phyloP scores from a whole-genome alignment of 2,329 filamentous ascomycete species.

The Colletotrichum noveboracense region DNA sequence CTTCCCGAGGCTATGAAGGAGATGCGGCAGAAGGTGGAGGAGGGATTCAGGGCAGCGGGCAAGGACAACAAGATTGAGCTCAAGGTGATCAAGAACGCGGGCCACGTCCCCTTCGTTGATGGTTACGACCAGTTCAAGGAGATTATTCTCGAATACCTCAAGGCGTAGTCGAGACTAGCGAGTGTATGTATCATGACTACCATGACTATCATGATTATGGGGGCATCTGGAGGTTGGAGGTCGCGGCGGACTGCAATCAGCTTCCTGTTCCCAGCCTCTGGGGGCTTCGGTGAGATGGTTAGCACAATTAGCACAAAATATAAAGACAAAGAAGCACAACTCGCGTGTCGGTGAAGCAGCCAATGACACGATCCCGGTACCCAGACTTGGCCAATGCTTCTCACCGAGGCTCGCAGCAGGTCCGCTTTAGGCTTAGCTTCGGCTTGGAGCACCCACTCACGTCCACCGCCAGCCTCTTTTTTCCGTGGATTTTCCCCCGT shows the following conservation, averaged over 20 bases:
- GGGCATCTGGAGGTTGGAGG: background rate
- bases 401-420: background rate
- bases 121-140: slow-evolving; percentile 35
- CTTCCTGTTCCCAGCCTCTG: slow-evolving; percentile 3
- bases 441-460: background rate
- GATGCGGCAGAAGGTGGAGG: slow-evolving; percentile 39
- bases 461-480: slow-evolving; percentile 12
- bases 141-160: slow-evolving; percentile 29
- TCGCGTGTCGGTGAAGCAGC: background rate
- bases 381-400: background rate
- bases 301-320: background rate
- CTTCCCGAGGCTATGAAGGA: slow-evolving; percentile 42
- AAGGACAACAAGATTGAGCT: slow-evolving; percentile 33
- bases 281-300: background rate
- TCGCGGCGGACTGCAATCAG: background rate
- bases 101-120: slow-evolving; percentile 44
- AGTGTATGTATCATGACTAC: background rate
- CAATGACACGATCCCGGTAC: background rate
- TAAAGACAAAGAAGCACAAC: background rate
- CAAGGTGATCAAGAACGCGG: slow-evolving; percentile 38
- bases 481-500: background rate
- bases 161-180: background rate
- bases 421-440: background rate
- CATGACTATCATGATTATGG: background rate
- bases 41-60: slow-evolving; percentile 30